These are phyloP conservation scores for Chlorociboria aeruginascens DNA, from an alignment of 495 filamentous ascomycete species.

Conservation along the genomic window DNA sequence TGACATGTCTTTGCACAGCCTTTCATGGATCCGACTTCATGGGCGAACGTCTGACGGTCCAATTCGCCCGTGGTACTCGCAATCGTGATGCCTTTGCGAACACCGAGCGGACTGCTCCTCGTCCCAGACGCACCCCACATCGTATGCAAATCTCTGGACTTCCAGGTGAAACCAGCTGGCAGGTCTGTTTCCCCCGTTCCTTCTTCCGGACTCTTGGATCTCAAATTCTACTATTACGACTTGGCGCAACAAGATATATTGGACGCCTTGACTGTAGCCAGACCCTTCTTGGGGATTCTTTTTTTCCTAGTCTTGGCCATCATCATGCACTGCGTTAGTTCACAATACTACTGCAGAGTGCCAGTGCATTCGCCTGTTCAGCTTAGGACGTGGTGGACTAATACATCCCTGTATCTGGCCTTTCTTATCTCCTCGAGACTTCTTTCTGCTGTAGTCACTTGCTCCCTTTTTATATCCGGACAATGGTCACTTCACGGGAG, in stretches of 20 bases:
- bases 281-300: conserved; percentile 15
- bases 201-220: conserved; percentile 34
- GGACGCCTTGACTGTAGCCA: conserved; percentile 20
- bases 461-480: conserved; percentile 16
- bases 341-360: conserved; percentile 11
- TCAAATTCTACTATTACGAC: conserved; percentile 20
- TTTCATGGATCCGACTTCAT: conserved; percentile 88
- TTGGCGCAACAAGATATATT: conserved; percentile 16
- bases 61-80: conserved; percentile 91
- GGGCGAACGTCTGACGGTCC: conserved; percentile 90
- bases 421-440: conserved; percentile 20
- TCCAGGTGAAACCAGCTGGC: conserved; percentile 97
- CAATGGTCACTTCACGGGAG: conserved; percentile 8
- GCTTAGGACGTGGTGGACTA: conserved; percentile 20
- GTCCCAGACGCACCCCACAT: conserved; percentile 85
- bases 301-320: conserved; percentile 24
- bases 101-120: conserved; percentile 69
- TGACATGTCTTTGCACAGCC: conserved; percentile 22
- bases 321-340: conserved; percentile 18
- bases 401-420: conserved; percentile 20
- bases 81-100: conserved; percentile 66
- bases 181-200: conserved; percentile 82
- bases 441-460: conserved; percentile 19
- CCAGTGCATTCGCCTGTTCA: conserved; percentile 23
- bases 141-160: conserved; percentile 97